phyloP scores from a whole-genome alignment of 192 early-diverging fungal genomes.

The Umbelopsis isabellina region DNA sequence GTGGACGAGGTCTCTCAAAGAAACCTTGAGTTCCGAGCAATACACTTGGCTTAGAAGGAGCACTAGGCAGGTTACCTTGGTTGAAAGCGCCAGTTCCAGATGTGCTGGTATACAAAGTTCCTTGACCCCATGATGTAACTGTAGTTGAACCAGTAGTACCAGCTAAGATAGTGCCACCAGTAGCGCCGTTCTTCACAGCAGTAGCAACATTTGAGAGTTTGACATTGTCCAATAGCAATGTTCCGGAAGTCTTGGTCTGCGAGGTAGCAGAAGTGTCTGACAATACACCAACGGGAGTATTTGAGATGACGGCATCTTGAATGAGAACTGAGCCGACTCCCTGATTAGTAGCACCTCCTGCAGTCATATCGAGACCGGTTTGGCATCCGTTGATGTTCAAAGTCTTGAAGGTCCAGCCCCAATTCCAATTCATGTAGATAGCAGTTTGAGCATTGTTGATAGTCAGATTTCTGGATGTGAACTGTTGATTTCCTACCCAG shows the following conservation, averaged over 20 bases:
- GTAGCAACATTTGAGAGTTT: slow-evolving; percentile 32
- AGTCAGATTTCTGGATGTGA: slow-evolving; percentile 38
- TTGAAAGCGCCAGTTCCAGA: not conserved
- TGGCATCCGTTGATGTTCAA: slow-evolving; percentile 40
- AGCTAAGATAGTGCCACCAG: slow-evolving; percentile 28
- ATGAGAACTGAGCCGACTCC: slow-evolving; percentile 41
- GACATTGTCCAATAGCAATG: slow-evolving; percentile 45
- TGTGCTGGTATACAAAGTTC: slow-evolving; percentile 23
- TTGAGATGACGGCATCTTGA: slow-evolving; percentile 38
- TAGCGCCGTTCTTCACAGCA: slow-evolving; percentile 22
- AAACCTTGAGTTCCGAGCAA: slow-evolving; percentile 29
- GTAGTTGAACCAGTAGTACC: slow-evolving; percentile 7
- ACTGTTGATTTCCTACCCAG: slow-evolving; percentile 50
- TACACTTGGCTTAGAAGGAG: slow-evolving; percentile 25
- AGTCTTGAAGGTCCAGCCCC: slow-evolving; percentile 47
- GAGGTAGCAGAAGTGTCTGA: slow-evolving; percentile 16
- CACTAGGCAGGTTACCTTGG: slow-evolving; percentile 27
- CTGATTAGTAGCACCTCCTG: slow-evolving; percentile 15
- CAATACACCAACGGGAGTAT: slow-evolving; percentile 31
- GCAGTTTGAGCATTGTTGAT: slow-evolving; percentile 43
- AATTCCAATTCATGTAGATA: slow-evolving; percentile 48
- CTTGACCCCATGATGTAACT: slow-evolving; percentile 24
- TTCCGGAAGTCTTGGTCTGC: slow-evolving; percentile 4
- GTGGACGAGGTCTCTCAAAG: slow-evolving; percentile 40
- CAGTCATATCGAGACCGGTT: slow-evolving; percentile 44